Evolutionary conservation across 2,329 filamentous ascomycete species (phyloP), one percentile per base, ranked within the genome.

Genomic region (Phyllosticta citribraziliensis): DNA sequence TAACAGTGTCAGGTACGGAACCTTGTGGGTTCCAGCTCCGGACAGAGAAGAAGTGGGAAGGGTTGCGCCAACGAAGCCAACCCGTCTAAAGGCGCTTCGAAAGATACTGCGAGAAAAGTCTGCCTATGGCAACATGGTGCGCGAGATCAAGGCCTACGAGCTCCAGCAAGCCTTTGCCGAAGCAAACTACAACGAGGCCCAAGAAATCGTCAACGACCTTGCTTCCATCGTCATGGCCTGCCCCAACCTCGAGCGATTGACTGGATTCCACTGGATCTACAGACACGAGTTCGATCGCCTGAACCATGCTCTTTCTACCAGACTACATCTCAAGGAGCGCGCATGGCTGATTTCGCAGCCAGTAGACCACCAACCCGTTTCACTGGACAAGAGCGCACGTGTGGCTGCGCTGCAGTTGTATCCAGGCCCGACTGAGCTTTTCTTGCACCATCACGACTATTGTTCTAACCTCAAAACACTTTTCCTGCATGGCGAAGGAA

Each of bases 201-300:
- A 80, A 66, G 78, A 80, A 56, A 79, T 82, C 58, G 72, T 79
- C 52, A 78, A 82, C 62, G 63, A 80, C 19, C 70, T 84, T 19
- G 80, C 81, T 5, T 83, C 82, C 0, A 73, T 85, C 47, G 79
- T 85, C 33, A 82, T 83, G 78, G 77, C 78, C 2, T 85, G 82
- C 65, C 81, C 82, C 8, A 82, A 81, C 63, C 69, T 85, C 22
- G 81, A 85, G 69, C 75, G 76, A 25, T 69, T 85, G 8, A 68
- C 78, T 33, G 83, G 82, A 5, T 79, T 84, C 61, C 75, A 78
- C 56, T 71, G 80, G n/a, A 75, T 79, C 2, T 82, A 80, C 65
- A 74, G 76, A 50, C 79, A 82, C 62, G 73, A 79, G 35, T 83
- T 81, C 63, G 80, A 84, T 66, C 78, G 81, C 20, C 68, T 83